Percentiles rank a stretch among this genome's conserved stretches.
Conservation (phyloP, 2,329 filamentous ascomycete genomes). For the Fusarium camptoceras region DNA sequence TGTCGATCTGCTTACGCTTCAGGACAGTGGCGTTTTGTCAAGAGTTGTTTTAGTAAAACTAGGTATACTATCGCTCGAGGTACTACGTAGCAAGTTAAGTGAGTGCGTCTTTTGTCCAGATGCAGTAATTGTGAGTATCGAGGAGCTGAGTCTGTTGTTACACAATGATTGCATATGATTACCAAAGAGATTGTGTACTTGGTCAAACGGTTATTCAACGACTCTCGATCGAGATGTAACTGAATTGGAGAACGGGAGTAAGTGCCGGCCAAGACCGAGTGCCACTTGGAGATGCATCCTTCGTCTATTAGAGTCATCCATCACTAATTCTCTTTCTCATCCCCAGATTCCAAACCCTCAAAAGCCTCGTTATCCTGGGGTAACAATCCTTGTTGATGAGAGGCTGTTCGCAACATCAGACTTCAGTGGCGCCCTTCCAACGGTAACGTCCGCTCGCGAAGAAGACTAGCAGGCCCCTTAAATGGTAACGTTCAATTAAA, state of each 20-base stretch:
- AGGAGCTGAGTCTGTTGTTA: background rate
- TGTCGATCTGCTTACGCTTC: slow-evolving; percentile 23
- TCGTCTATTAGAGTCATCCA: background rate
- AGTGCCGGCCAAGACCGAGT: background rate
- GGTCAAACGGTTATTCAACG: background rate
- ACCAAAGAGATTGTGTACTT: background rate
- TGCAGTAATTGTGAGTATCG: background rate
- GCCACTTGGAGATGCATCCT: background rate
- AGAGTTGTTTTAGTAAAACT: too few relatives aligned
- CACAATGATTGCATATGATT: background rate
- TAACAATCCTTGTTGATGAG: slow-evolving; percentile 15
- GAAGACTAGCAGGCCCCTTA: background rate
- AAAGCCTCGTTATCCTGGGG: slow-evolving; percentile 12
- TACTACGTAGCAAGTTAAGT: slow-evolving; percentile 2
- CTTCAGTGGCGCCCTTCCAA: slow-evolving; percentile 20
- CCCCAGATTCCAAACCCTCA: slow-evolving; percentile 12
- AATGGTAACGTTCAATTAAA: slow-evolving; percentile 18
- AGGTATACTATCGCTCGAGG: background rate
- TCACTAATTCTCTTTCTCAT: background rate
- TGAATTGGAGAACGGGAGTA: background rate
- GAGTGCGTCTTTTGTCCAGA: background rate
- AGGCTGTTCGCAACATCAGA: slow-evolving; percentile 9
- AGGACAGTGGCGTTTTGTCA: slow-evolving; percentile 22
- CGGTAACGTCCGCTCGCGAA: slow-evolving; percentile 33
- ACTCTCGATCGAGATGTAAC: background rate